A percentile compares a stretch with the other conserved stretches of the same genome.
Evolutionary conservation across 805 yeast genomes (phyloP).

Genomic region (Barnettozyma pratensis): DNA sequence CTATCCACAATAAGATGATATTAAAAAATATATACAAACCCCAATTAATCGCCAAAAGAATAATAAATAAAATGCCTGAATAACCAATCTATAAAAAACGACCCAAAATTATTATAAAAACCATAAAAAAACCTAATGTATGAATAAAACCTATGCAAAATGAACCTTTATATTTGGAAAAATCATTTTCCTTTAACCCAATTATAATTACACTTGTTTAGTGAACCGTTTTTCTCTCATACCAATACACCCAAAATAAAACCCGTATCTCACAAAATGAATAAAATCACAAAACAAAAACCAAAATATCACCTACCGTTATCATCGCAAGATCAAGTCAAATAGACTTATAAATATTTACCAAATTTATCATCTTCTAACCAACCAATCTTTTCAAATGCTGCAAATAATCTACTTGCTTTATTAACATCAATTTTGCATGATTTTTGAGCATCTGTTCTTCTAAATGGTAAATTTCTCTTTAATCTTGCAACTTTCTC

Average conservation of each 20-base stretch:
- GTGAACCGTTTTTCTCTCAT: too few relatives aligned
- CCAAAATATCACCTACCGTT: background rate
- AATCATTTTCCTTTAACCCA: background rate
- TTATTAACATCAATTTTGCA: slow-evolving; percentile 96
- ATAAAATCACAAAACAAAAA: too few relatives aligned
- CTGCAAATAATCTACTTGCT: slow-evolving; percentile 87
- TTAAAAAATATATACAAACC: background rate
- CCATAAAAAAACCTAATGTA: background rate
- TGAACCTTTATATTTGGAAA: too few relatives aligned
- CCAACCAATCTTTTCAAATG: slow-evolving; percentile 96
- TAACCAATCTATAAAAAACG: background rate
- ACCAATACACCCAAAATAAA: too few relatives aligned
- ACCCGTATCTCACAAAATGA: too few relatives aligned
- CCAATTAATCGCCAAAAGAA: background rate
- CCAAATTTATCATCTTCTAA: slow-evolving; percentile 69
- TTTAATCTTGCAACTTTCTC: slow-evolving; percentile 82
- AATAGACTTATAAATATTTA: slow-evolving; percentile 31
- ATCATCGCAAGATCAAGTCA: background rate
- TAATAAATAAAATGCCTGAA: background rate
- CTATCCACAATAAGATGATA: background rate
- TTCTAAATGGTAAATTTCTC: slow-evolving; percentile 78
- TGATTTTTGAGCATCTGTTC: slow-evolving; percentile 98
- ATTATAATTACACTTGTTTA: slow-evolving; percentile 28
- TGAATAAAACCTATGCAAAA: background rate
- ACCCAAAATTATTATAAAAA: background rate